These are phyloP conservation scores for Auricularia cornea DNA, from an alignment of 768 basidiomycete species.

Conservation along the genomic window DNA sequence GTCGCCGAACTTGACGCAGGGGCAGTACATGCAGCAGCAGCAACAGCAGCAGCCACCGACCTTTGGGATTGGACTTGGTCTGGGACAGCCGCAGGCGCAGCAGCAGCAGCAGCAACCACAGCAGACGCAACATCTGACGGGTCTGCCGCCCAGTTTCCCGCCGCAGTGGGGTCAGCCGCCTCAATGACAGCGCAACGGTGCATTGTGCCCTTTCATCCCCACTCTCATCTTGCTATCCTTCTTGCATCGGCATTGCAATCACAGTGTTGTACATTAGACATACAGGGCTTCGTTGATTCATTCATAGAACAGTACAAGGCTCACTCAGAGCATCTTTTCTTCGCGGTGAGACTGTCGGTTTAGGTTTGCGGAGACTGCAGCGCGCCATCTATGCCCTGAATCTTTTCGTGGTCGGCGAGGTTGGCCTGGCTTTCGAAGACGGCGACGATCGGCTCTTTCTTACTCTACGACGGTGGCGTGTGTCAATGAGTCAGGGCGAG, in stretches of 20 bases:
- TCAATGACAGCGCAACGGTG: not conserved
- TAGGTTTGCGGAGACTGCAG: conserved; percentile 39
- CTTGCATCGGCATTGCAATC: not conserved
- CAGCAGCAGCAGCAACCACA: conserved; percentile 20
- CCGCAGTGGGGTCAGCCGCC: not conserved
- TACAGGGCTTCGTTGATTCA: too few relatives aligned
- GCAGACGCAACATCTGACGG: conserved; percentile 10
- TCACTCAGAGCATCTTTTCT: not conserved
- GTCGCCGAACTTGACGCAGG: conserved; percentile 18
- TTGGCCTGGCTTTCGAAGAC: conserved; percentile 87
- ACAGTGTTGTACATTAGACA: not conserved
- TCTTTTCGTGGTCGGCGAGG: conserved; percentile 79
- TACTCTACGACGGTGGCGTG: conserved; percentile 41
- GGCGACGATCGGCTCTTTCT: conserved; percentile 67
- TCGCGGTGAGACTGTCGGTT: not conserved
- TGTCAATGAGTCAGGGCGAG: not conserved
- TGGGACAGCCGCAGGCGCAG: conserved; percentile 17
- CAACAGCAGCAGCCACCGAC: conserved; percentile 12
- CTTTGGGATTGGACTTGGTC: not conserved
- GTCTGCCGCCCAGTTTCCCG: conserved; percentile 22
- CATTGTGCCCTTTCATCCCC: not conserved
- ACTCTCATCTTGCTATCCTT: not conserved
- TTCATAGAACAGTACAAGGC: not conserved
- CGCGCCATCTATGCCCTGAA: conserved; percentile 65
- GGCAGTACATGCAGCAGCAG: conserved; percentile 17